Evolutionary conservation across 768 basidiomycete species (phyloP).

Genomic region (Amanita rubescens): DNA sequence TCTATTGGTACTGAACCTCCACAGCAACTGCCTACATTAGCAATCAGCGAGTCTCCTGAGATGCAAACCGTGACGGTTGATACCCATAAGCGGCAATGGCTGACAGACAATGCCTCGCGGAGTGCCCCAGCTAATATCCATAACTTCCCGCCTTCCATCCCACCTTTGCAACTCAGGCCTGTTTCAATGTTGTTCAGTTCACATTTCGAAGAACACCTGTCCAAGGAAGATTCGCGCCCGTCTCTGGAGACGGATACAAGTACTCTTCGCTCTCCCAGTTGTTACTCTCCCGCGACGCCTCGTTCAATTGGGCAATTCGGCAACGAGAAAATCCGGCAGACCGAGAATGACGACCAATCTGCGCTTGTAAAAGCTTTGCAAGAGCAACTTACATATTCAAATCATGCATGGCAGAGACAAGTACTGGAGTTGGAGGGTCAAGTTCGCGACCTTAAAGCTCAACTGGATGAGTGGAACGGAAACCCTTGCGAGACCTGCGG

Average conservation of each 20-base stretch:
- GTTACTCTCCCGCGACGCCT: constrained; percentile 43
- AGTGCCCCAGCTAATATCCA: constrained; percentile 61
- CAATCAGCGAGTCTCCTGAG: constrained; percentile 9
- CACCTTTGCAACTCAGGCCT: constrained; percentile 62
- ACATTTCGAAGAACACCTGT: constrained; percentile 50
- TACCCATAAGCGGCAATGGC: constrained; percentile 20
- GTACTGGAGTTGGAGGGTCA: constrained; percentile 73
- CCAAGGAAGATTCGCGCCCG: constrained; percentile 25
- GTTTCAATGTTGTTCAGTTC: constrained; percentile 71
- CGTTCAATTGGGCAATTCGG: constrained; percentile 17
- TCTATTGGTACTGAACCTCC: constrained; percentile 33
- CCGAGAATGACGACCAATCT: constrained; percentile 26
- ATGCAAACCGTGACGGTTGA: constrained; percentile 18
- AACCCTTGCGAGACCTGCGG: constrained; percentile 57
- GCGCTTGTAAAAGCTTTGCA: constrained; percentile 46
- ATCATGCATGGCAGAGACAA: constrained; percentile 63
- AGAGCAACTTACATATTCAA: constrained; percentile 50
- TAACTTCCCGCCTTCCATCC: constrained; percentile 62
- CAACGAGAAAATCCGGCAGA: constrained; percentile 17
- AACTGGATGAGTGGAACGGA: constrained; percentile 47
- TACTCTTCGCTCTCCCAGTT: constrained; percentile 45
- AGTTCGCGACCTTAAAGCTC: constrained; percentile 61
- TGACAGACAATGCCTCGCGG: constrained; percentile 28
- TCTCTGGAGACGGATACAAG: constrained; percentile 36
- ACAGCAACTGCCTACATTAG: background rate